A percentile compares a stretch with the other conserved stretches of the same genome.
Conservation (phyloP, 169 alveolate species). For the Cryptosporidium felis region DNA sequence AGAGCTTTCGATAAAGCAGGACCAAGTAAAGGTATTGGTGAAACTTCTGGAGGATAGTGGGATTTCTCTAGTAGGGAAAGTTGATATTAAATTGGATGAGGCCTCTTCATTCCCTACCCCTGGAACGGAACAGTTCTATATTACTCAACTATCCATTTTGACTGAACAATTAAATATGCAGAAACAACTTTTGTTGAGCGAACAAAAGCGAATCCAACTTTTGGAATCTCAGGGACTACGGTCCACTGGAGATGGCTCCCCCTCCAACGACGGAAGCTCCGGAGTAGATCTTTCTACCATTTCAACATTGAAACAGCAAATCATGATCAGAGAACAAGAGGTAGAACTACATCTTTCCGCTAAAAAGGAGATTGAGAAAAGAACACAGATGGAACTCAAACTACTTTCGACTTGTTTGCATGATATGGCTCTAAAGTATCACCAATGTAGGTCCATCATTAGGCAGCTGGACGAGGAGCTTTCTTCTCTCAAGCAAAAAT, state of each 20-base stretch:
- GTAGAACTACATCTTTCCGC: slow-evolving; percentile 58
- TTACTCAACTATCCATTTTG: slow-evolving; percentile 37
- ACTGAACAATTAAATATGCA: slow-evolving; percentile 58
- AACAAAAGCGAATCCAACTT: slow-evolving; percentile 58
- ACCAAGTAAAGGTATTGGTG: slow-evolving; percentile 24
- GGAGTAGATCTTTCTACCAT: slow-evolving; percentile 5
- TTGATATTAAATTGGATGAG: slow-evolving; percentile 2
- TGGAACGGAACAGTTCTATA: slow-evolving; percentile 44
- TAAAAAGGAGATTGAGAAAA: slow-evolving; percentile 51
- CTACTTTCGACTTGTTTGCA: slow-evolving; percentile 66
- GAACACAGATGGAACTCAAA: slow-evolving; percentile 43
- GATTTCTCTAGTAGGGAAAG: slow-evolving; percentile 24
- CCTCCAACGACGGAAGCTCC: not conserved
- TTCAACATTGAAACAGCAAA: slow-evolving; percentile 49
- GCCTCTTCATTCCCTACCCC: slow-evolving; percentile 19
- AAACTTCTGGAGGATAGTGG: slow-evolving; percentile 37
- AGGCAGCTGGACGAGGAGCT: slow-evolving; percentile 66
- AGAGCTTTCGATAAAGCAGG: slow-evolving; percentile 14
- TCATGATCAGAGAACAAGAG: slow-evolving; percentile 68
- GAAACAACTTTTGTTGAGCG: slow-evolving; percentile 41
- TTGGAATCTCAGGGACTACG: slow-evolving; percentile 50
- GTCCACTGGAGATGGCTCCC: not conserved
- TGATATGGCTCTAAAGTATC: slow-evolving; percentile 69
- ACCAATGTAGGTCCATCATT: slow-evolving; percentile 61
- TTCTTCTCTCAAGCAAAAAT: slow-evolving; percentile 53